phyloP scores from a whole-genome alignment of 2,329 filamentous ascomycete genomes.

The Bipolaris gigantea region DNA sequence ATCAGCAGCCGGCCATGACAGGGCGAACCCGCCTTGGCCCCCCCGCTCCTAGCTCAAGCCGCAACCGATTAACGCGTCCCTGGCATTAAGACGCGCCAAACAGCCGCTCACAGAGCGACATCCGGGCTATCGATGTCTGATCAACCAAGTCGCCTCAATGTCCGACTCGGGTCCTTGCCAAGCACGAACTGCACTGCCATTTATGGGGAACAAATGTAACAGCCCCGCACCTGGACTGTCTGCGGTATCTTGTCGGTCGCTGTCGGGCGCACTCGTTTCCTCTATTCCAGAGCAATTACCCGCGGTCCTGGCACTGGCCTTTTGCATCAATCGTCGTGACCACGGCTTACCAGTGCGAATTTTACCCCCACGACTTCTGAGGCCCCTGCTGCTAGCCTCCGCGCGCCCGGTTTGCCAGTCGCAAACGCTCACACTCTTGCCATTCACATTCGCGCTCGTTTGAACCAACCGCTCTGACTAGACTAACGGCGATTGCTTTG shows the following conservation, averaged over 20 bases:
- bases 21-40: neutral
- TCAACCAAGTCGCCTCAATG: neutral
- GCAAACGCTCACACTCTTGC: conserved; percentile 1
- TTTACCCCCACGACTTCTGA: conserved; percentile 5
- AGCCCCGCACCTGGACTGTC: conserved; percentile 2
- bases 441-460: conserved; percentile 3
- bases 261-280: neutral
- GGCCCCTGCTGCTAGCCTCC: conserved; percentile 1
- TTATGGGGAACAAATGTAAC: neutral
- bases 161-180: neutral
- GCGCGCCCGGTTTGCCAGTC: conserved; percentile 7
- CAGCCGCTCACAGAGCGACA: neutral
- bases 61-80: neutral
- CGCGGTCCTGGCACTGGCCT: conserved; percentile 5
- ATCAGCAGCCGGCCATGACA: neutral
- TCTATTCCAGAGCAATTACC: conserved; percentile 3
- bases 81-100: conserved; percentile 6
- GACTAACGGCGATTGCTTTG: conserved; percentile 7
- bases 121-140: neutral
- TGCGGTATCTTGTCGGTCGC: conserved; percentile 10
- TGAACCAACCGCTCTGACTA: conserved; percentile 4
- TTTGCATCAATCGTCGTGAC: conserved; percentile 5
- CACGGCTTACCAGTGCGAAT: conserved; percentile 15
- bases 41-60: conserved; percentile 1
- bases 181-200: neutral